Base-by-base conservation (phyloP, 1,139 yeast genomes). In the Geotrichum siamense region DNA sequence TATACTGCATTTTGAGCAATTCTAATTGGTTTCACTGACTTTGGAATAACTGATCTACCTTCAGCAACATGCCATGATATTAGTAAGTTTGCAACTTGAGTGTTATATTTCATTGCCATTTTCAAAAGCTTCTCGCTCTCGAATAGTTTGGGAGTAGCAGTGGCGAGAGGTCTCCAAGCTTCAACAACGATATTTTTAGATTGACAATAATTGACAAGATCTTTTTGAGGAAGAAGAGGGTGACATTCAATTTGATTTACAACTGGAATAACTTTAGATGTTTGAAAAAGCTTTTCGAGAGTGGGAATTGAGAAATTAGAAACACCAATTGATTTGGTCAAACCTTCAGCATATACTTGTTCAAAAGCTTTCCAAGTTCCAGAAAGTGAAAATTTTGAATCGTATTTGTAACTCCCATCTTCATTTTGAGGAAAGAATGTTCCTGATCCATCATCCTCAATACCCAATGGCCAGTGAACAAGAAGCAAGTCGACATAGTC, bases 401-500 rank as follows among this genome's bases (percentile, higher is more conserved):
- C 69, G 39, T 67, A 54, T 47, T 71, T 72, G 8, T 12, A 9
- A 33, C 66, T 59, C 16, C 78, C 79, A 48, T 72, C 74, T 13
- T 63, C 62, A 17, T 57, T 57, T 17, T 50, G 48, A 44, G 79
- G 78, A 41, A 67, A 51, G 28, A 59, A 50, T 34, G 68, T 60
- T 48, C 68, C 68, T 47, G 65, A 62, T 43, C 70, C 68, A 34
- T 67, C 67, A 48, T 71, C 70, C 9, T 20, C 25, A 47, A 76
- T 59, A 1, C 84, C 72, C 42, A 75, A 71, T 2, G 96, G 96
- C 95, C 94, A 86, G 66, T 89, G 96, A 57, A 84, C 75, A 60
- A 89, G 72, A 62, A 80, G 81, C 55, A 87, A 70, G 61, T 89
- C 96, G 46, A 89, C 79, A 57, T 87, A 87, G 43, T 83, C 94